Evolutionary conservation across 2,329 filamentous ascomycete genomes (phyloP), one percentile per base, ranked within the genome.

Genomic region (Penicillium paneum): DNA sequence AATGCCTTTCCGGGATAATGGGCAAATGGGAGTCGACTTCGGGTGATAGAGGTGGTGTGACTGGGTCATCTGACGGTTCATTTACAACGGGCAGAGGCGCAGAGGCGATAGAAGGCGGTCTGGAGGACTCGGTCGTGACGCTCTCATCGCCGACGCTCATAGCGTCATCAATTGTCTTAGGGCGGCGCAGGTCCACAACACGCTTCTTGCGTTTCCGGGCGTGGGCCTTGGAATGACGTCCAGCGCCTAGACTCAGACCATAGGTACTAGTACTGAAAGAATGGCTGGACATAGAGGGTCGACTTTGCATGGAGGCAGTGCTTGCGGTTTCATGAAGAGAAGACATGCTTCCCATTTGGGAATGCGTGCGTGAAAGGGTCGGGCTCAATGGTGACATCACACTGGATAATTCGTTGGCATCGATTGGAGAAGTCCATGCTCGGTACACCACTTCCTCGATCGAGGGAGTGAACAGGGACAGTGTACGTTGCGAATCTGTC

Each of bases 401-500:
- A 38, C 67, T 70, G 24, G 69, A 62, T n/a, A 70, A 60, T 41
- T 94, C 89, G 40, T 80, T 80, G 54, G 85, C 81, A 57, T 96
- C 91, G 47, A 83, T 81, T 34, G 87, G 84, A 38, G 89, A 89
- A 15, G 93, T 90, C 90, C 92, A 96, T 31, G 93, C 94, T 56
- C 94, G 84, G 72, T 96, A 97, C 26, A 97, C 88, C 4, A 90
- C 90, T 71, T 97, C 91, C 49, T 85, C 81, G 55, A 97, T 93
- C n/a, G 88, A 85, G 0, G 93, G 91, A 1, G 93, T 97, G 69
- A 96, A 96, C 0, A 97, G 79, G 5, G 92, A 96, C 32, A 97
- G 76, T 0, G 94, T 97, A 44, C 90, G 86, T 65, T 97, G 91
- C 2, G 91, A 96, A 67, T 96, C 89, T 4, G 85, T 91, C 54